Evolutionary conservation across 805 yeast species (phyloP).

Genomic region (Candida ovalis): DNA sequence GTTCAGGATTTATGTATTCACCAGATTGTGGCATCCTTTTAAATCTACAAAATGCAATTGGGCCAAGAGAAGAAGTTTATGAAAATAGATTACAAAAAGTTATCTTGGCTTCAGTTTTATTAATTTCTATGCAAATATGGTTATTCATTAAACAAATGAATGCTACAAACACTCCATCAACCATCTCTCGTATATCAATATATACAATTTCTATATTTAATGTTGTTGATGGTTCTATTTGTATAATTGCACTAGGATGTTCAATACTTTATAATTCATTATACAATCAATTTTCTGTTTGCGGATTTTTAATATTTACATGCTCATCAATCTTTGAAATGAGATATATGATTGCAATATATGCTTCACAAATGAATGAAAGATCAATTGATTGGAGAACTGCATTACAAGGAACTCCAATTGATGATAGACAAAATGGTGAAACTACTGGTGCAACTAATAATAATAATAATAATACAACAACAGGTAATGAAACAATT

Average conservation of each 20-base stretch:
- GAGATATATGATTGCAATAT: conserved; percentile 65
- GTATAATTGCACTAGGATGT: conserved; percentile 57
- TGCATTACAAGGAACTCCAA: conserved; percentile 56
- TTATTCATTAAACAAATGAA: conserved; percentile 68
- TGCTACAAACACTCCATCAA: conserved; percentile 72
- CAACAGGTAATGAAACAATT: conserved; percentile 4
- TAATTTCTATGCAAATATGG: conserved; percentile 51
- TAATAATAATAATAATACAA: conserved; percentile 16
- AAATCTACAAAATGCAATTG: conserved; percentile 37
- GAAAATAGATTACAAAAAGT: conserved; percentile 35
- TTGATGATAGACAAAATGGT: conserved; percentile 31
- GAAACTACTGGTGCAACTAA: conserved; percentile 5
- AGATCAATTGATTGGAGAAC: conserved; percentile 63
- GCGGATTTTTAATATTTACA: conserved; percentile 65
- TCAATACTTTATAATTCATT: conserved; percentile 53
- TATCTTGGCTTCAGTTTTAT: conserved; percentile 39
- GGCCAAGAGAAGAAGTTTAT: conserved; percentile 55
- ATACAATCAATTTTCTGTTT: conserved; percentile 64
- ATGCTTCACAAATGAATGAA: conserved; percentile 69
- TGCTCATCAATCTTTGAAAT: conserved; percentile 72
- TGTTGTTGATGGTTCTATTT: conserved; percentile 63
- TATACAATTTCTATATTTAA: conserved; percentile 63
- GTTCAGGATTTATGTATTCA: conserved; percentile 64
- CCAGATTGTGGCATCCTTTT: conserved; percentile 82
- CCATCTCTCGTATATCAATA: conserved; percentile 68